Evolutionary conservation across 352 stramenopile genomes (phyloP), one percentile per base, ranked within the genome.

Genomic region (Globisporangium paroecandrum): DNA sequence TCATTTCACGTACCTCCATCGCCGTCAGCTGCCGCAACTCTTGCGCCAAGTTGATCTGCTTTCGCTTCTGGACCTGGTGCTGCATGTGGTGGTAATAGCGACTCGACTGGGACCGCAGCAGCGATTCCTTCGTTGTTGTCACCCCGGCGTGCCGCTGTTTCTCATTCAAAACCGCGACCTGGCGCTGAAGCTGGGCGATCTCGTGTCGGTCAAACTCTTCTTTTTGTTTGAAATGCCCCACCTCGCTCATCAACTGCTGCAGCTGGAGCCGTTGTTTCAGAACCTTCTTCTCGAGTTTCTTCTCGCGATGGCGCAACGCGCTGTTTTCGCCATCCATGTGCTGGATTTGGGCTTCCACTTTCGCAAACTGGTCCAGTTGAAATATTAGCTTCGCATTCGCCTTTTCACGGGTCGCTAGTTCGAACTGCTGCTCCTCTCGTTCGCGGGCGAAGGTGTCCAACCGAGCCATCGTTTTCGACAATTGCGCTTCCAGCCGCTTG

Each of bases 1-100:
- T 64, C 66, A 82, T 76, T 55, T 82, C 76, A 3, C 70, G 70
- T 18, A 77, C 72, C 36, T 82, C 76, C 68, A 82, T 59, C 25
- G 71, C 66, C 5, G 76, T 65, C 15, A 82, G 34, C 51, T 82
- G 76, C 1, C 68, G 72, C 6, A 82, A 64, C 27, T 82, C 76
- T 15, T 77, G 65, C 0, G 74, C 76, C 54, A 82, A 58, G 25
- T 73, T 69, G 8, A 72, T 57, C 25, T 82, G 76, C 58, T 82
- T 78, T n/a, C 51, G 70, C 54, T 71, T 72, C 29, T 78, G 76
- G 12, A 59, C 6, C 13, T 76, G 63, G 46, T 77, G 63, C 36
- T 76, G 73, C 29, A 77, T 43, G 12, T 77, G 71, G 9, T 60
- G 65, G 1, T 75, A 32, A 7, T 66, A 65, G 1, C 71, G 68